phyloP scores from a whole-genome alignment of 208 protist species.

The Leishmania aethiopica region DNA sequence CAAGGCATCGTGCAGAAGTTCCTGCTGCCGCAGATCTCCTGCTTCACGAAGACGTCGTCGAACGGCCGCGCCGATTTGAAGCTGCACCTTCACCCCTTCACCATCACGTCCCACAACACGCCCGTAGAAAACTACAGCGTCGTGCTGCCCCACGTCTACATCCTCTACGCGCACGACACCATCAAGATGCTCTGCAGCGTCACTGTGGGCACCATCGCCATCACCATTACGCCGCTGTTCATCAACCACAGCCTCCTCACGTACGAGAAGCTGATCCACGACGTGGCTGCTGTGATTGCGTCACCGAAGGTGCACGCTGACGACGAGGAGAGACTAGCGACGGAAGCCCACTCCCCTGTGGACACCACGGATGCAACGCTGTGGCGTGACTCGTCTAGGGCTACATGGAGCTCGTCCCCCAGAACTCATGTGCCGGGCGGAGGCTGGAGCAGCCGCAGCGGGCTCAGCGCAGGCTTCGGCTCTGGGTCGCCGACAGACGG shows the following conservation, averaged over 20 bases:
- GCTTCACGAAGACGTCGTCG: constrained; percentile 68
- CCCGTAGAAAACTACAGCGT: constrained; percentile 49
- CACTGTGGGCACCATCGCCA: constrained; percentile 72
- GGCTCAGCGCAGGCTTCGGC: neutral
- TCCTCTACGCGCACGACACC: constrained; percentile 69
- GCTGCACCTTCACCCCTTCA: constrained; percentile 79
- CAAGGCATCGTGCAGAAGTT: constrained; percentile 58
- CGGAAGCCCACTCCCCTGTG: neutral
- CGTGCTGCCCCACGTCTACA: constrained; percentile 71
- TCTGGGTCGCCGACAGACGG: neutral
- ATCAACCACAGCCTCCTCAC: constrained; percentile 77
- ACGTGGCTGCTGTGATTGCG: constrained; percentile 38
- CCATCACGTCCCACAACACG: constrained; percentile 44
- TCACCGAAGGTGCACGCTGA: constrained; percentile 24
- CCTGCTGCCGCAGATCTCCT: constrained; percentile 61
- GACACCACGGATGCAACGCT: neutral
- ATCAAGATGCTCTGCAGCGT: constrained; percentile 55
- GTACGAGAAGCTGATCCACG: constrained; percentile 58
- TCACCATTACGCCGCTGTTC: constrained; percentile 78
- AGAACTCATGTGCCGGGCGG: neutral
- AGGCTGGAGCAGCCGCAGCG: constrained; percentile 6
- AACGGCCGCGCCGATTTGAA: constrained; percentile 61
- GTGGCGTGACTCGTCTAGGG: constrained; percentile 5
- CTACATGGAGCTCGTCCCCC: neutral
- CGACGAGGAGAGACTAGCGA: neutral